Conservation (phyloP, 768 basidiomycete genomes). For the Lactarius pseudohatsudake region DNA sequence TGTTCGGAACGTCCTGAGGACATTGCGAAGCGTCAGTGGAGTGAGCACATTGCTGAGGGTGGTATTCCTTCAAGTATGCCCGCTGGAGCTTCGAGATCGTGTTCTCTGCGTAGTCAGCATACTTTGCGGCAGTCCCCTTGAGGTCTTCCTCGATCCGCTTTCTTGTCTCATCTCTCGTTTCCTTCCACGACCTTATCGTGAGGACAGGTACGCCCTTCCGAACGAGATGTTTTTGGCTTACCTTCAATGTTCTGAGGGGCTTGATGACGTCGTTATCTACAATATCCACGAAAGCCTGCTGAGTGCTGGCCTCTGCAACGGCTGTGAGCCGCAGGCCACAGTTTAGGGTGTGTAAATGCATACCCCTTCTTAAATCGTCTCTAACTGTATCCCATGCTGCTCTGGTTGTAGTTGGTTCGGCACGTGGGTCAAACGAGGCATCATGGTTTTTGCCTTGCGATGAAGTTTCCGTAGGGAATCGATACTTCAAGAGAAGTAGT, state of each 20-base stretch:
- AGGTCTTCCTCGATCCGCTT: background rate
- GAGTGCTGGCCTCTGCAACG: background rate
- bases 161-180: background rate
- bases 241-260: background rate
- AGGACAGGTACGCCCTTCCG: background rate
- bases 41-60: background rate
- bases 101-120: background rate
- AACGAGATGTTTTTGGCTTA: background rate
- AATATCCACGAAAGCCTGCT: background rate
- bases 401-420: too few relatives aligned
- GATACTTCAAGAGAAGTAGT: too few relatives aligned
- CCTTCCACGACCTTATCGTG: background rate
- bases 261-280: background rate
- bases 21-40: background rate
- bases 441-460: too few relatives aligned
- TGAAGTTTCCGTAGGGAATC: too few relatives aligned
- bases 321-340: background rate
- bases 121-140: too few relatives aligned
- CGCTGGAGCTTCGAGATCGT: background rate
- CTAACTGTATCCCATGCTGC: too few relatives aligned
- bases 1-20: background rate
- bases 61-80: background rate
- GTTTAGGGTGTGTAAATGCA: too few relatives aligned
- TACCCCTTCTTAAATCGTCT: too few relatives aligned
- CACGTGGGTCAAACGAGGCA: too few relatives aligned